Evolutionary conservation across 73 alveolate genomes (phyloP), one percentile per base, ranked within the genome.

Genomic region (Halteria grandinella): DNA sequence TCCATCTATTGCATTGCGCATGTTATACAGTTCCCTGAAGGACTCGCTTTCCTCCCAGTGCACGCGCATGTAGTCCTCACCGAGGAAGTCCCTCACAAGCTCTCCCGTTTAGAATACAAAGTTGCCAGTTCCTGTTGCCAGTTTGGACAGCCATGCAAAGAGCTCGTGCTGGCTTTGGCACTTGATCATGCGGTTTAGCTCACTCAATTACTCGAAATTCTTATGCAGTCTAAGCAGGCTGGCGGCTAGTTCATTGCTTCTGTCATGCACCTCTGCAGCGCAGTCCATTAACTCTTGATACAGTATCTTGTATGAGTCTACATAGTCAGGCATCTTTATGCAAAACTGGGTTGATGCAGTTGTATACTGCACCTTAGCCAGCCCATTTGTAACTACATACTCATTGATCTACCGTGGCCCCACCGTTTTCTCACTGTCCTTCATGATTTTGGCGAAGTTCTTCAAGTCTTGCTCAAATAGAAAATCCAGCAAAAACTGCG

Each of bases 221-320:
- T 70, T 70, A 31, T 70, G 83, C 28, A 70, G 14, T 20, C 32
- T n/a, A 37, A 44, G 50, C 83, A 70, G 47, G 25, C 59, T 32
- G 44, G 70, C 29, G 4, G 83, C 83, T n/a, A 70, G 24, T 20
- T 45, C 83, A 18, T 70, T 10, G n/a, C 70, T 44, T 49, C 50
- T 70, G 48, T 70, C 83, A 28, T 70, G 32, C 11, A 70, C 50
- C 28, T 70, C 83, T 43, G 47, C 50, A 3, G 71, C 83, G 32
- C 83, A 70, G 21, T 70, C 71, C 18, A 70, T 70, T 55, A 70
- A 29, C 34, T 70, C 72, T 27, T 70, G 47, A 47, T 70, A 49
- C 15, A 70, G 83, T 25, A 70, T 70, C 33, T 70, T 21, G 37
- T 70, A 51, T 41, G 55, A 20, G 41, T 70, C 83, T 1, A 55